Base-by-base conservation (phyloP, 2,329 filamentous ascomycete species). In the Epicoccum nigrum region DNA sequence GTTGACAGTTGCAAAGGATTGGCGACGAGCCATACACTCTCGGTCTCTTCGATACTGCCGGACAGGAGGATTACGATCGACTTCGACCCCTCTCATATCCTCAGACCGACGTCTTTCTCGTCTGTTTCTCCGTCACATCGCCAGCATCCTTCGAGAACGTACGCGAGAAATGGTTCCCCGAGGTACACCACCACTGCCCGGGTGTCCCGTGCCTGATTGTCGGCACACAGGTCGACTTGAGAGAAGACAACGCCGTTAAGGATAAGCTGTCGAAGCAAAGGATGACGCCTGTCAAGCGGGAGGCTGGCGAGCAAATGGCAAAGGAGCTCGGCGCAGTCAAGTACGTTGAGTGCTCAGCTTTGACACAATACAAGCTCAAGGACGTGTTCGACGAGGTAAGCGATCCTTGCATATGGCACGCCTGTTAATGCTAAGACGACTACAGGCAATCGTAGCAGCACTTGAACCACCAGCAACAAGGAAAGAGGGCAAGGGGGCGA, bases 61-160 rank as follows among this genome's bases (percentile, higher is more conserved):
- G 94, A 76, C 94, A 99, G 81, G 94, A 99, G 83, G 93, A 99
- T 86, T 97, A 97, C 79, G 94, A 99, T 77, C 89, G 94, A 68
- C 86, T 99, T 60, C 90, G 94, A 70, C 94, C 94, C 39, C 85
- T 97, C 55, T 97, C 94, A 58, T 99, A 99, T 75, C 94, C 94
- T 1, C 94, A 97, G 79, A 97, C 94, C 67, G 94, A 97, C 71
- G 94, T 97, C 62, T 97, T 99, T 80, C 88, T 99, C 54, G 92
- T 99, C 67, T 99, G 94, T 82, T 99, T 97, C 78, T 96, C 92
- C 72, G 92, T 99, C 71, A 97, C 92, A 50, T 97, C 93, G 37
- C 94, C 93, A 32, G 92, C 94, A 32, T 97, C 92, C 7, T 99
- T 99, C 76, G 94, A 99, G 76, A 99, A 99, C 88, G 94, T 97